Evolutionary conservation across 176 grass and related monocot genomes (phyloP), one percentile per base, ranked within the genome.

Genomic region (Zea luxurians): DNA sequence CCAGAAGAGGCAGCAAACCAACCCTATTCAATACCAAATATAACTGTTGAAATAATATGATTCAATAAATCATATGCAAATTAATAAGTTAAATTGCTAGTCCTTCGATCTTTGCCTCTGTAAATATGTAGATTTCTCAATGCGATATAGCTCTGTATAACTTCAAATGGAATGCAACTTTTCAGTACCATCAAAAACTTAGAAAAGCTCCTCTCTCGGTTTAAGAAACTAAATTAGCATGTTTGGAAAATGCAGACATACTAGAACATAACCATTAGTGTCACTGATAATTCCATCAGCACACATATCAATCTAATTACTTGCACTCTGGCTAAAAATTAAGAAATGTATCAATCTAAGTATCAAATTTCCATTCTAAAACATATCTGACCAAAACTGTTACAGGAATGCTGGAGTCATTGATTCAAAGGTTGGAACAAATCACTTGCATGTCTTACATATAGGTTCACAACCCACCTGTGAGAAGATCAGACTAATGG

Each of bases 1-100:
- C 96, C 96, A 99, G 83, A 91, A 87, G 44, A 99, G 92, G 48
- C 92, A 99, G 55, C 68, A 84, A 89, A 71, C 37, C 72, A 99
- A 89, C 17, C 96, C 96, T 99, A 81, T 74, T 78, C 67, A 48
- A 88, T 40, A 68, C 78, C 68, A 78, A 68, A 83, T 66, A 68
- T 80, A 67, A 73, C 36, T 68, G 20, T 47, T 70, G 21, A 70
- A 61, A 74, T 46, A 48, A 38, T 21, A 80, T 61, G 3, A 0
- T 18, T 38, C 8, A 15, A 37, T 15, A 18, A 60, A 66, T 13
- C 55, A 61, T 42, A 80, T 36, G 15, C 17, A 40, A 81, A 53
- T 13, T 44, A 62, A 48, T 10, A 75, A 59, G n/a, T 43, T 75
- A 15, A 61, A 77, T 43, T 73, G 20, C 66, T 4, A 87, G 35